Percentiles rank a stretch among this genome's conserved stretches.
These are phyloP conservation scores for Gremmenia infestans DNA, from an alignment of 2,329 filamentous ascomycete genomes.

Conservation along the genomic window DNA sequence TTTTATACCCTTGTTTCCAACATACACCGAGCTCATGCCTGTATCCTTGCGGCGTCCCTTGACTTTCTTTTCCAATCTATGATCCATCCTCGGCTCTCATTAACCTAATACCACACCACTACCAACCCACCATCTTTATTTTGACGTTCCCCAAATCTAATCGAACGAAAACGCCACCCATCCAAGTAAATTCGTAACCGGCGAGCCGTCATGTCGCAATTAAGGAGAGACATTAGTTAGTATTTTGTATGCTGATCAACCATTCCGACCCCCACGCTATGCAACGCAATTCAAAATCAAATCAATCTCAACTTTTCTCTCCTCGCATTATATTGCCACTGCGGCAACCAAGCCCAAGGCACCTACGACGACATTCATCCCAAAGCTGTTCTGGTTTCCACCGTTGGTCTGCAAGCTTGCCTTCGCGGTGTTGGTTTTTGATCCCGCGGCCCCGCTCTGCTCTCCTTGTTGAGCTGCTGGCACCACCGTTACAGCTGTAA, in stretches of 20 bases:
- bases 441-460: slow-evolving; percentile 2
- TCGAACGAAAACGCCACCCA: neutral
- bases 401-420: slow-evolving; percentile 25
- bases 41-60: too few relatives aligned
- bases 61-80: neutral
- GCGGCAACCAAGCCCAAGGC: slow-evolving; percentile 18
- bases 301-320: neutral
- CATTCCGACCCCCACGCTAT: slow-evolving; percentile 18
- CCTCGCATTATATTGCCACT: slow-evolving; percentile 14
- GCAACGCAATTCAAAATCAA: slow-evolving; percentile 14
- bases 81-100: neutral
- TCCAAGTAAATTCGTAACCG: slow-evolving; percentile 1
- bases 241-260: slow-evolving; percentile 1
- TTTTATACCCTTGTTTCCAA: neutral
- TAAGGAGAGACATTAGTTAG: slow-evolving; percentile 28
- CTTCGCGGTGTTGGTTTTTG: slow-evolving; percentile 11
- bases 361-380: slow-evolving; percentile 20
- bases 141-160: neutral
- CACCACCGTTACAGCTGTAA: slow-evolving; percentile 25
- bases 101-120: neutral
- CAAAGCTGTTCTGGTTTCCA: slow-evolving; percentile 12
- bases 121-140: neutral
- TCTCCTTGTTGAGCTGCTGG: slow-evolving; percentile 16
- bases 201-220: neutral
- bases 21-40: neutral